Percentiles rank a stretch among this genome's conserved stretches.
Conservation (phyloP, 116 monocot species). For the Trichopus zeylanicus region DNA sequence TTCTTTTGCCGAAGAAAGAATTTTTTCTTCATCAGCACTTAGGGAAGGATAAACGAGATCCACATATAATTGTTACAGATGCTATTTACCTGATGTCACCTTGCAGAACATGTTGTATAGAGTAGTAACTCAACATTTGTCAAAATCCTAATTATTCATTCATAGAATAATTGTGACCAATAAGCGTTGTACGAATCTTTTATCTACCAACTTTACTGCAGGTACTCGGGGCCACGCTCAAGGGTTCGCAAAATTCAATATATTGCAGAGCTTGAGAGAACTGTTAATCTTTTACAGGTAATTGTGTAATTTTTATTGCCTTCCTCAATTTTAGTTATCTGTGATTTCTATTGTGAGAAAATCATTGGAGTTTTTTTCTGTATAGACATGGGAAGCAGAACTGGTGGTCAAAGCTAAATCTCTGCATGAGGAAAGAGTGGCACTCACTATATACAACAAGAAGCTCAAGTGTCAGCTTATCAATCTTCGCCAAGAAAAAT, state of each 20-base stretch:
- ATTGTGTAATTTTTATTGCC: neutral
- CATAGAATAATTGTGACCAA: too few relatives aligned
- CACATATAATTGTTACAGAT: too few relatives aligned
- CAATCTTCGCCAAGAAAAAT: constrained; percentile 61
- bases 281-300: constrained; percentile 81
- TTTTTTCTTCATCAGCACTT: too few relatives aligned
- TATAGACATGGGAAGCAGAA: constrained; percentile 70
- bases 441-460: constrained; percentile 77
- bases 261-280: constrained; percentile 95
- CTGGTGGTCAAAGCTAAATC: constrained; percentile 57
- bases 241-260: constrained; percentile 96
- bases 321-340: neutral
- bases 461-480: constrained; percentile 48
- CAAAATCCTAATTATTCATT: too few relatives aligned
- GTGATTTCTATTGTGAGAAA: neutral
- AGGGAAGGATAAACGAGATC: too few relatives aligned
- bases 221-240: constrained; percentile 87
- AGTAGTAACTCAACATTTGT: too few relatives aligned
- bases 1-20: too few relatives aligned
- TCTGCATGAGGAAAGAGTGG: constrained; percentile 54
- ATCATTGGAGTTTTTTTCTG: neutral
- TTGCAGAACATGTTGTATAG: too few relatives aligned
- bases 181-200: neutral
- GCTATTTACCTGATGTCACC: too few relatives aligned
- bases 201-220: constrained; percentile 15